Conservation (phyloP, 805 yeast species). For the Blastobotrys attinorum region DNA sequence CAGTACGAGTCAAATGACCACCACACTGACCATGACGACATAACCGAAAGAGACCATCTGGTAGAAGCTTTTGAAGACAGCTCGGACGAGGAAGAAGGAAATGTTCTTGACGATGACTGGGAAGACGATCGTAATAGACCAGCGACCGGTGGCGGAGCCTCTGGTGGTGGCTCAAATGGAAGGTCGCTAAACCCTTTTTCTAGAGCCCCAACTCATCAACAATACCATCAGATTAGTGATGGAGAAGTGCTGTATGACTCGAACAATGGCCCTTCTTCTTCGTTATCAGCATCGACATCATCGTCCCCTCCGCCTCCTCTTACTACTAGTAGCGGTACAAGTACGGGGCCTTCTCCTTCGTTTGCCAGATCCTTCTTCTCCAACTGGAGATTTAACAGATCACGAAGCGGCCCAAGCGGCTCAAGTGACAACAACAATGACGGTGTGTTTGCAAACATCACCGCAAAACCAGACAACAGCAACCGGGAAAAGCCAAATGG, state of each 20-base stretch:
- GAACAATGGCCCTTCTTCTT: background rate
- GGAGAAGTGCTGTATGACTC: background rate
- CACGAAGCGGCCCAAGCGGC: too few relatives aligned
- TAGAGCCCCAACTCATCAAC: background rate
- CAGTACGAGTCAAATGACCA: background rate
- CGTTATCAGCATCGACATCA: background rate
- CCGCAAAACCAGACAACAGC: slow-evolving; percentile 82
- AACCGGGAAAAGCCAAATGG: slow-evolving; percentile 22
- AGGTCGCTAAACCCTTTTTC: background rate
- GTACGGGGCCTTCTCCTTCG: too few relatives aligned
- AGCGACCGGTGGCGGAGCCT: too few relatives aligned
- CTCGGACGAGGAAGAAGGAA: background rate
- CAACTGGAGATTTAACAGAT: background rate
- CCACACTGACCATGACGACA: too few relatives aligned
- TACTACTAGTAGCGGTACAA: background rate
- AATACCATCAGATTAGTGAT: background rate
- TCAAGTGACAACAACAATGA: slow-evolving; percentile 39
- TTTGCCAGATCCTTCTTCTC: background rate
- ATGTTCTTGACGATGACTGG: background rate
- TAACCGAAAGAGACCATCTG: background rate
- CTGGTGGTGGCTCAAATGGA: too few relatives aligned
- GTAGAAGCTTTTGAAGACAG: background rate
- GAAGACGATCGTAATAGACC: background rate
- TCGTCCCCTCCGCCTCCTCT: background rate
- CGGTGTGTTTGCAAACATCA: slow-evolving; percentile 87